These are phyloP conservation scores for Litsea cubeba DNA, from an alignment of 164 flowering plant species.

Conservation along the genomic window DNA sequence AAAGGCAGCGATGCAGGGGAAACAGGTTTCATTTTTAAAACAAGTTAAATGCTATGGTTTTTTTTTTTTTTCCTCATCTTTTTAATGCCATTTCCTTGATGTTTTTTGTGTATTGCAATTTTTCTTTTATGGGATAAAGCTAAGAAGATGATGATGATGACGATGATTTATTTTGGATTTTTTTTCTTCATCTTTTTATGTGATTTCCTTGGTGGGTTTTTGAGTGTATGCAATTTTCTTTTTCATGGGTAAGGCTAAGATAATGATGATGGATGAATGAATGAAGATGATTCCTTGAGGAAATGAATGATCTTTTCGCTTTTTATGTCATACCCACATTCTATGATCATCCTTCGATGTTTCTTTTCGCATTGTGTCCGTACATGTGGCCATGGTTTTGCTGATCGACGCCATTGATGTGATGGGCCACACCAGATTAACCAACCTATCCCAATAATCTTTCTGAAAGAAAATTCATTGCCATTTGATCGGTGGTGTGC, in stretches of 20 bases:
- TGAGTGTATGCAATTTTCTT: constrained; percentile 1
- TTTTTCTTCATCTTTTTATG: not conserved
- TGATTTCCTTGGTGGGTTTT: not conserved
- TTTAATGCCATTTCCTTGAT: not conserved
- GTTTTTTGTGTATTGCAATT: not conserved
- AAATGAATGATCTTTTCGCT: too few species aligned
- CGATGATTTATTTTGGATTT: not conserved
- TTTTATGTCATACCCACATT: too few species aligned
- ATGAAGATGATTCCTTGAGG: too few species aligned
- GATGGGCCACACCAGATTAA: too few species aligned
- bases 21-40: constrained; percentile 36
- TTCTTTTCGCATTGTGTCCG: too few species aligned
- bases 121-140: not conserved
- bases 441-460: too few species aligned
- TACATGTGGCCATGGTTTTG: too few species aligned
- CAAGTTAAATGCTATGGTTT: not conserved
- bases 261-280: not conserved
- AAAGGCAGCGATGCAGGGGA: constrained; percentile 83
- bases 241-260: not conserved
- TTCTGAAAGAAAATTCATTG: too few species aligned
- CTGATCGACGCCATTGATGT: too few species aligned
- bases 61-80: not conserved
- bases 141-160: not conserved
- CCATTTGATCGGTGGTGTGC: too few species aligned
- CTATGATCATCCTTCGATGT: too few species aligned